Evolutionary conservation across 1,284 basidiomycete species (phyloP), one percentile per base, ranked within the genome.

Genomic region (Trametes sp.): DNA sequence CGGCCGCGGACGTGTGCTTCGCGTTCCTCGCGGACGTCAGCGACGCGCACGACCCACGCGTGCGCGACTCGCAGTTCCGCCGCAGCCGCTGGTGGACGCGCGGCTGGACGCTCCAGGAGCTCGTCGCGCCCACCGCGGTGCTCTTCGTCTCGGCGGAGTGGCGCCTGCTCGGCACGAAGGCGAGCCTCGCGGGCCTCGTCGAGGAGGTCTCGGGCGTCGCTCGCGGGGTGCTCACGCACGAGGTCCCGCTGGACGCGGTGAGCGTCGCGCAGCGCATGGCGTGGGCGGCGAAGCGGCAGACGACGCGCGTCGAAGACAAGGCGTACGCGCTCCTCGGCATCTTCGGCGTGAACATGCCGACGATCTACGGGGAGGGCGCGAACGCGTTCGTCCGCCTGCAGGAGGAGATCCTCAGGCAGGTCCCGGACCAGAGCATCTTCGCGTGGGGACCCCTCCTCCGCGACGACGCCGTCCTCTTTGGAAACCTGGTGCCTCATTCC

Each of bases 41-140:
- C 41, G 64, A 61, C 38, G 64, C 60, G 42, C 61, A 67, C 50
- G 61, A 65, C 51, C 66, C 66, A 23, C 54, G 55, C 21, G 56
- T 63, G 14, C 54, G 48, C 50, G 66, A 64, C 59, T 63, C 66
- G 35, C 33, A 36, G 21, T 68, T 68, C 53, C 64, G 66, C 19
- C 59, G 66, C 38, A 64, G 62, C 38, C 58, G 64, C 21, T 68
- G 66, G 66, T 68, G 63, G 57, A 61, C 59, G 35, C 61, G 66
- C 14, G 66, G 66, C 13, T 68, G 66, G 64, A 68, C 63, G 21
- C 36, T 68, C 41, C 66, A 65, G 59, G 66, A 68, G 59, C 59
- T 68, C 57, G 57, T 68, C 48, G 56, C 66, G 19, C 66, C 63
- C 9, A 56, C 59, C 23, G 49, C 53, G n/a, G 61, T 65, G 35